Evolutionary conservation across 2,329 filamentous ascomycete species (phyloP).

Genomic region (Claviceps pazoutovae): DNA sequence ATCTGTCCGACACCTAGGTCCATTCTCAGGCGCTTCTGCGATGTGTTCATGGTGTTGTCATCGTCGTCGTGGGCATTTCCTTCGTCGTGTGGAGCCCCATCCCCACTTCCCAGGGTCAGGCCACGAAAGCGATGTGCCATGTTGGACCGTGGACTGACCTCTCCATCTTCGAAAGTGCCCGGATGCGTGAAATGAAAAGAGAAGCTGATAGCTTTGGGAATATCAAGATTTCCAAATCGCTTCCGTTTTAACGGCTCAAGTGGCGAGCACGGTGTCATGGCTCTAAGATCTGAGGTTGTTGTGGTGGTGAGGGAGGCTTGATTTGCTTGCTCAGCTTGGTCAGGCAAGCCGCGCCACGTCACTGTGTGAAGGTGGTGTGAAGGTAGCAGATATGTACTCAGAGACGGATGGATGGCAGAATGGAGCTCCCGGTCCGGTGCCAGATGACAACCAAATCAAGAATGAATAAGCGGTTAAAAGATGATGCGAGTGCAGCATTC

Average conservation of each 20-base stretch:
- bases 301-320: conserved; percentile 1
- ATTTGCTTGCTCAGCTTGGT: neutral
- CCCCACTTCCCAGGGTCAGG: conserved; percentile 33
- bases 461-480: neutral
- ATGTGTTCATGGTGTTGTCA: conserved; percentile 10
- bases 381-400: too few relatives aligned
- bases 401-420: too few relatives aligned
- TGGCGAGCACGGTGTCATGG: conserved; percentile 10
- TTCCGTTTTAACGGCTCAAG: conserved; percentile 32
- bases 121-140: conserved; percentile 39
- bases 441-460: neutral
- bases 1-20: conserved; percentile 5
- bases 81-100: conserved; percentile 22
- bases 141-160: conserved; percentile 36
- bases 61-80: conserved; percentile 11
- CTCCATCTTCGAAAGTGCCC: conserved; percentile 29
- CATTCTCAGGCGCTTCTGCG: conserved; percentile 6
- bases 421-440: too few relatives aligned
- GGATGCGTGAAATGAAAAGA: conserved; percentile 28
- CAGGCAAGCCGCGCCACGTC: neutral
- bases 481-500: neutral
- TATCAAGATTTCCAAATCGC: conserved; percentile 22
- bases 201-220: conserved; percentile 25
- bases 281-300: neutral
- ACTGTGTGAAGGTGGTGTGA: neutral